Percentiles rank a stretch among this genome's conserved stretches.
Evolutionary conservation across 768 basidiomycete genomes (phyloP).

Genomic region (Mycena rosella): DNA sequence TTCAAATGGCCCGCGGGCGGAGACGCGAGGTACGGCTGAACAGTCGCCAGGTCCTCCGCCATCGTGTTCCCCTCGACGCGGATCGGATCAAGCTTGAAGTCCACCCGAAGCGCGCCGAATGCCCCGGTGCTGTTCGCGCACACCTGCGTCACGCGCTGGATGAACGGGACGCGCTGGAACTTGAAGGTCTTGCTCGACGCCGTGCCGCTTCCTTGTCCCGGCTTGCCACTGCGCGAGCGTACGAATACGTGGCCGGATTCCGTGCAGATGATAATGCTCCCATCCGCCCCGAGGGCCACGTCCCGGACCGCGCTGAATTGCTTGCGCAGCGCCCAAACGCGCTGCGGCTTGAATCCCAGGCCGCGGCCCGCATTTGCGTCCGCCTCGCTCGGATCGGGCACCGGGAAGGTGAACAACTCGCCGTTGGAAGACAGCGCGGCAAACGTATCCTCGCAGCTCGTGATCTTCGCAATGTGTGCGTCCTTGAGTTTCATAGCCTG

Average conservation of each 20-base stretch:
- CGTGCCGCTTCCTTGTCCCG: slow-evolving; percentile 39
- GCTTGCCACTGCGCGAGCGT: slow-evolving; percentile 68
- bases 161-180: slow-evolving; percentile 82
- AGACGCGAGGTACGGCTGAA: slow-evolving; percentile 71
- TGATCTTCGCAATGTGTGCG: slow-evolving; percentile 83
- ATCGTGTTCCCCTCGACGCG: slow-evolving; percentile 66
- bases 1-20: slow-evolving; percentile 34
- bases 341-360: slow-evolving; percentile 78
- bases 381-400: slow-evolving; percentile 51
- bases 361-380: slow-evolving; percentile 47
- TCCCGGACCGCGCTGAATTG: slow-evolving; percentile 92
- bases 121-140: slow-evolving; percentile 90
- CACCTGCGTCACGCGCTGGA: slow-evolving; percentile 90
- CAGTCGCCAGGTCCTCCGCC: slow-evolving; percentile 71
- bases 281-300: slow-evolving; percentile 89
- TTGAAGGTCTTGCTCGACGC: slow-evolving; percentile 68
- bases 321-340: slow-evolving; percentile 91
- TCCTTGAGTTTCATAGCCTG: slow-evolving; percentile 69
- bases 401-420: slow-evolving; percentile 89
- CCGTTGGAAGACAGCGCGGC: slow-evolving; percentile 88
- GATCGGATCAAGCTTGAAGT: slow-evolving; percentile 72
- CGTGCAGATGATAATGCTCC: slow-evolving; percentile 92
- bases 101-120: slow-evolving; percentile 86
- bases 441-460: slow-evolving; percentile 82
- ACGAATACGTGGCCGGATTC: slow-evolving; percentile 95